Conservation (phyloP, 768 basidiomycete genomes). For the Calvatia gigantea region DNA sequence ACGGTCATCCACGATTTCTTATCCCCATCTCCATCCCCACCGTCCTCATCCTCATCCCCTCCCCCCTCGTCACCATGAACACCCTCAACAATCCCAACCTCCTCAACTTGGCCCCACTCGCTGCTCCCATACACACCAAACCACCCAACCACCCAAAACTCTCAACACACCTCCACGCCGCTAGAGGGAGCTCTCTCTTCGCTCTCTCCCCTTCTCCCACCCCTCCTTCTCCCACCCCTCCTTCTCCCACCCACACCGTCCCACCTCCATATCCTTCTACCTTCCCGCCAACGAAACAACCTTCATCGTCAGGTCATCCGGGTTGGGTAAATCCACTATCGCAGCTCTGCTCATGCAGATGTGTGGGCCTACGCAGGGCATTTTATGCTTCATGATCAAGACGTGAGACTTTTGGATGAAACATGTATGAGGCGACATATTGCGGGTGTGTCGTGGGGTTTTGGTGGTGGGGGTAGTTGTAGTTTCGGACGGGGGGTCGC, state of each 20-base stretch:
- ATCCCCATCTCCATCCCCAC: no score
- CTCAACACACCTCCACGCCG: conserved; percentile 60
- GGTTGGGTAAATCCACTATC: conserved; percentile 91
- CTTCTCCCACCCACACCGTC: conserved; percentile 75
- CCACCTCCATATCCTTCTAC: conserved; percentile 58
- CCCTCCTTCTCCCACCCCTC: no score
- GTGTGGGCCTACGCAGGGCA: conserved; percentile 64
- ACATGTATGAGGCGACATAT: conserved; percentile 67
- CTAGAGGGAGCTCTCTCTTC: conserved; percentile 72
- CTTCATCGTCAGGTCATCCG: conserved; percentile 88
- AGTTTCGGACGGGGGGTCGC: conserved; percentile 65
- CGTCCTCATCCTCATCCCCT: conserved; percentile 20
- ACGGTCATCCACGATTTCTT: conserved; percentile 57
- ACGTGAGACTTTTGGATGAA: conserved; percentile 69
- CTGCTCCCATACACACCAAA: conserved; percentile 45
- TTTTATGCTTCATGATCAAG: conserved; percentile 78
- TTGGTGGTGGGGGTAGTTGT: conserved; percentile 51
- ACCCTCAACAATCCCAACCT: conserved; percentile 9
- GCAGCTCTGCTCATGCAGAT: conserved; percentile 78
- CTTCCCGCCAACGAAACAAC: conserved; percentile 78
- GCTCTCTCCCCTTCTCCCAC: conserved; percentile 78
- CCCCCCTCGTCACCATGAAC: no score
- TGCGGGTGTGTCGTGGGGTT: conserved; percentile 78
- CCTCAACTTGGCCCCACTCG: conserved; percentile 22
- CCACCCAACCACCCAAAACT: background rate